Conservation (phyloP, 805 yeast species). For the Cyberlindnera samutprakarnensis region DNA sequence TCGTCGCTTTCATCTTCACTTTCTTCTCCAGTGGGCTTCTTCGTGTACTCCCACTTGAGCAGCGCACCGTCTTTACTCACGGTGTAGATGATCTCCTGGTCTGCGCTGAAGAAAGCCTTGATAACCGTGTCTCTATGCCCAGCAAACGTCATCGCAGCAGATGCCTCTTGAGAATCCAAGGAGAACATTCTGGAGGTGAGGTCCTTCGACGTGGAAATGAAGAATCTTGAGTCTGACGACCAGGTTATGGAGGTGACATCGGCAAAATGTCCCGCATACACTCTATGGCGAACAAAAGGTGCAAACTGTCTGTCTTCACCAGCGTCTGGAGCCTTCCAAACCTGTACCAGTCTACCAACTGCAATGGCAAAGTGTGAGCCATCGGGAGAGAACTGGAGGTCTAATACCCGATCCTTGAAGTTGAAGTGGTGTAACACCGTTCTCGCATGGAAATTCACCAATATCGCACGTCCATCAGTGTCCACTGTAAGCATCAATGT, state of each 20-base stretch:
- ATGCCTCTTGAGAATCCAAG: slow-evolving; percentile 57
- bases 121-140: slow-evolving; percentile 91
- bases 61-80: slow-evolving; percentile 93
- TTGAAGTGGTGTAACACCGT: slow-evolving; percentile 91
- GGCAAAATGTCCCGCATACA: slow-evolving; percentile 88
- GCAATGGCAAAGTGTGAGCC: slow-evolving; percentile 86
- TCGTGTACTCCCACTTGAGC: slow-evolving; percentile 83
- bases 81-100: slow-evolving; percentile 87
- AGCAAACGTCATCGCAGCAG: slow-evolving; percentile 76
- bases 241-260: slow-evolving; percentile 75
- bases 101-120: slow-evolving; percentile 78
- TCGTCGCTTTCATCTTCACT: slow-evolving; percentile 35
- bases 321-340: slow-evolving; percentile 85
- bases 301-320: slow-evolving; percentile 89
- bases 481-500: slow-evolving; percentile 79
- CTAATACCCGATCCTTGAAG: slow-evolving; percentile 71
- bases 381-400: slow-evolving; percentile 79
- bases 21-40: slow-evolving; percentile 40
- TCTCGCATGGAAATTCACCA: slow-evolving; percentile 77
- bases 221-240: slow-evolving; percentile 87
- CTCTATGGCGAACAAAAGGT: slow-evolving; percentile 86
- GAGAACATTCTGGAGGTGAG: slow-evolving; percentile 84
- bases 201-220: slow-evolving; percentile 83
- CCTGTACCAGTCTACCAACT: slow-evolving; percentile 72
- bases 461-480: slow-evolving; percentile 85